Evolutionary conservation across 2,329 filamentous ascomycete species (phyloP), one percentile per base, ranked within the genome.

Genomic region (Pseudocercospora musae): DNA sequence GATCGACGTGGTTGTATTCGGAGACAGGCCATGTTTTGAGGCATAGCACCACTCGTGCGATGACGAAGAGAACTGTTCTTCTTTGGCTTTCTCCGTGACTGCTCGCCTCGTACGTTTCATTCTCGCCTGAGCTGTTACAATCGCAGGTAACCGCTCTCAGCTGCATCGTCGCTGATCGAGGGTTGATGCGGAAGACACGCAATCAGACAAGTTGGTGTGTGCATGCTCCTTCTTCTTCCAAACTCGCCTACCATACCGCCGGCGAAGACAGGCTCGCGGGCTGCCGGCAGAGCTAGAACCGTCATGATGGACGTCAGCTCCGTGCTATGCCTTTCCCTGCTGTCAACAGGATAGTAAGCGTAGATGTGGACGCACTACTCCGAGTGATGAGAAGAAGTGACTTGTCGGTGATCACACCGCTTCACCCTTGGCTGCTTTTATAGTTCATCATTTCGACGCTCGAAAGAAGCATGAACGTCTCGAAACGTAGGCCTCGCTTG

Each of bases 391-490:
- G 37, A 40, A 40, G 37, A 40, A 40, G 37, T 27, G 48, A 48
- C 9, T 23, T 48, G 18, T 25, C 15, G 21, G 48, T 50, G 48
- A 25, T 50, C 21, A 50, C 48, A 25, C 25, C 21, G 23, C n/a
- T 57, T 42, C 23, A 40, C 33, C 31, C 54, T 27, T 42, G n/a
- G 27, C 40, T 27, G 33, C 42, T 31, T 40, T 63, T 42, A 42
- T 60, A 66, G 31, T 67, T 48, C 59, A 65, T 50, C 67, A 69
- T 69, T 50, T 69, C 67, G 46, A 65, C 60, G 31, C 63, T 69
- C 11, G 63, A 62, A 21, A 65, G 54, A 40, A 69, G 46, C 3
- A 67, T 11, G 40, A 69, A 69, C 1, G 65, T 67, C 62, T 69
- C 67, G 50, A 62, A 69, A 31, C 67, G 59, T 49, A 67, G 13